Evolutionary conservation across 2,329 filamentous ascomycete species (phyloP), one percentile per base, ranked within the genome.

Genomic region (Arthrobotrys entomopaga): DNA sequence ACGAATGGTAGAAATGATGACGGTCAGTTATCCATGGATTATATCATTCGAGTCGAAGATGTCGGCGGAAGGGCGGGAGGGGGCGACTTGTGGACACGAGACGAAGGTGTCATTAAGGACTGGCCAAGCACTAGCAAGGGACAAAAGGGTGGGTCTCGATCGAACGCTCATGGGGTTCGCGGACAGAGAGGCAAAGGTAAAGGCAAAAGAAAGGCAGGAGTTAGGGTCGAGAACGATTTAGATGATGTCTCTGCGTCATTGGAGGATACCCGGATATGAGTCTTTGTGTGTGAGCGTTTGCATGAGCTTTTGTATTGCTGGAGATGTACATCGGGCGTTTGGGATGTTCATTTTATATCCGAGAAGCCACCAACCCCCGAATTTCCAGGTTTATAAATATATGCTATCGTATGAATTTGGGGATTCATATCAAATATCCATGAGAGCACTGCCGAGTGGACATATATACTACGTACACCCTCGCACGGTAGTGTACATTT

Each of bases 1-100:
- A 89, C 87, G 1, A 87, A 87, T 78, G 87, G 78, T 46, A 83
- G 82, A 11, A 79, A 86, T 71, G 86, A 82, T 53, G 82, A 87
- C 3, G 91, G 89, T 0, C 60, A 91, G 5, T 83, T 96, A 77
- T 85, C 87, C 29, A 81, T 86, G 19, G 84, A 85, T 78, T 92
- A 89, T 79, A 94, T 96, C 79, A 86, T 86, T 82, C 86, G 87
- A 79, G 93, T 94, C 0, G 86, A 87, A 77, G 89, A 78, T 61
- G 64, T 64, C 20, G 66, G 60, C 42, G 70, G 87, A 0, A 82
- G 89, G 73, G 86, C 82, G 71, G 82, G 83, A 65, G 86, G 86
- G 38, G 84, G 89, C 0, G 88, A 87, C 0, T 83, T 91, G 52
- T 82, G 97, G 78, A 89, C 92, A 85, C 86, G 87, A 80, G 86